Conservation (phyloP, 208 protist species). For the Crithidia sp. region DNA sequence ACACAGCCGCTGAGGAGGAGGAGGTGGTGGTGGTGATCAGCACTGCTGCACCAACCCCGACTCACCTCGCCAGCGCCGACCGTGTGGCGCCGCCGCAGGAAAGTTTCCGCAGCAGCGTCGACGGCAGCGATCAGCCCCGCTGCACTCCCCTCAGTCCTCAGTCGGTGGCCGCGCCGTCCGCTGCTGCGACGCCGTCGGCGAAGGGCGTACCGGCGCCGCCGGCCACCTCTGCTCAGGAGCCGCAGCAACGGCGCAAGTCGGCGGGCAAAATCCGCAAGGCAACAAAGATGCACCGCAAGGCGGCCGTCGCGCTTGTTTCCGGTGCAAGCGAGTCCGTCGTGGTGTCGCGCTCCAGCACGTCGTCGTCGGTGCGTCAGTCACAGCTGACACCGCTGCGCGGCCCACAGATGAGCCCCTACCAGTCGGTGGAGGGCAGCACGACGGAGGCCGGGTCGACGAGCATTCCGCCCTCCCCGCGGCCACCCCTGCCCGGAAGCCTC, state of each 20-base stretch:
- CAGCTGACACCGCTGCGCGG: background rate
- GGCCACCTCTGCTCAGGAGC: slow-evolving; percentile 7
- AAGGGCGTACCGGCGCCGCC: slow-evolving; percentile 12
- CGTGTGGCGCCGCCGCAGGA: background rate
- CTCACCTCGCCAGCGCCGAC: background rate
- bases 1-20: background rate
- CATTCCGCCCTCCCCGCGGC: background rate
- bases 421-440: slow-evolving; percentile 13
- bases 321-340: slow-evolving; percentile 10
- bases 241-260: slow-evolving; percentile 1
- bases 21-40: background rate
- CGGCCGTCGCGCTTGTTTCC: slow-evolving; percentile 1
- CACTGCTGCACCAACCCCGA: background rate
- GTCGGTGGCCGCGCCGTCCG: background rate
- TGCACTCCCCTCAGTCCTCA: background rate
- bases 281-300: slow-evolving; percentile 23
- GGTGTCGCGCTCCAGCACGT: background rate
- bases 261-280: background rate
- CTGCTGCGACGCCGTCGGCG: background rate
- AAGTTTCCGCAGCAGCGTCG: background rate
- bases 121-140: background rate
- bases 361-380: background rate
- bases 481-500: background rate
- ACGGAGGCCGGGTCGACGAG: background rate
- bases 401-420: background rate